Percentiles rank a stretch among this genome's conserved stretches.
phyloP scores from a whole-genome alignment of 1,284 basidiomycete genomes.

The Ustanciosporium gigantosporum region DNA sequence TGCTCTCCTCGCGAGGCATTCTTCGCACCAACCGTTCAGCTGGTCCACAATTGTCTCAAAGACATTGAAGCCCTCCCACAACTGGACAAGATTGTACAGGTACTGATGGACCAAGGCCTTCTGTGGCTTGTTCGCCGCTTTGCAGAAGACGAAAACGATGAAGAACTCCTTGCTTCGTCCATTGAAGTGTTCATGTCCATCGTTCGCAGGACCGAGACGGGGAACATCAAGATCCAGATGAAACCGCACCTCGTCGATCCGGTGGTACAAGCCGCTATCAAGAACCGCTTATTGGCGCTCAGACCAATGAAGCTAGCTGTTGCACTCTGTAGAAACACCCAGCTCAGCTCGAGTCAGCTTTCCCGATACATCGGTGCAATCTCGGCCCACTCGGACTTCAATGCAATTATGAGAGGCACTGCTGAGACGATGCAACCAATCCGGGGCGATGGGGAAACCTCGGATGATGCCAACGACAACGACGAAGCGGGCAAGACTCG shows the following conservation, averaged over 20 bases:
- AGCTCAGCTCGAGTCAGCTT: constrained; percentile 11
- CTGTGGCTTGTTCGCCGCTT: constrained; percentile 61
- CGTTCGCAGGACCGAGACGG: constrained; percentile 3
- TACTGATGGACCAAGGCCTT: constrained; percentile 21
- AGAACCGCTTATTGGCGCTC: constrained; percentile 66
- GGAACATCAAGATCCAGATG: constrained; percentile 49
- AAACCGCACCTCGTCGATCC: constrained; percentile 75
- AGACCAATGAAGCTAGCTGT: constrained; percentile 66
- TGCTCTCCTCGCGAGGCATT: constrained; percentile 9
- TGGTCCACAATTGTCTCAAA: constrained; percentile 6
- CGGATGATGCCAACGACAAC: background rate
- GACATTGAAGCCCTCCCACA: constrained; percentile 2
- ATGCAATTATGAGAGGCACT: constrained; percentile 13
- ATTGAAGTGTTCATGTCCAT: constrained; percentile 20
- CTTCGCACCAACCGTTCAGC: constrained; percentile 5
- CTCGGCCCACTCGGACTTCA: constrained; percentile 37
- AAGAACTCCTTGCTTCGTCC: constrained; percentile 14
- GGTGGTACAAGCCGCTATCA: constrained; percentile 71
- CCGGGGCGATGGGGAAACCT: background rate
- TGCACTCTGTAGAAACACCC: constrained; percentile 58
- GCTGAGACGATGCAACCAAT: constrained; percentile 51
- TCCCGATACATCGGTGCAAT: constrained; percentile 39
- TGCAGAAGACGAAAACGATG: constrained; percentile 59
- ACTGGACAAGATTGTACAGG: constrained; percentile 16
- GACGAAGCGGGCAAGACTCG: constrained; percentile 8